Evolutionary conservation across 2,329 filamentous ascomycete genomes (phyloP).

Genomic region (Diaporthe humulicola): DNA sequence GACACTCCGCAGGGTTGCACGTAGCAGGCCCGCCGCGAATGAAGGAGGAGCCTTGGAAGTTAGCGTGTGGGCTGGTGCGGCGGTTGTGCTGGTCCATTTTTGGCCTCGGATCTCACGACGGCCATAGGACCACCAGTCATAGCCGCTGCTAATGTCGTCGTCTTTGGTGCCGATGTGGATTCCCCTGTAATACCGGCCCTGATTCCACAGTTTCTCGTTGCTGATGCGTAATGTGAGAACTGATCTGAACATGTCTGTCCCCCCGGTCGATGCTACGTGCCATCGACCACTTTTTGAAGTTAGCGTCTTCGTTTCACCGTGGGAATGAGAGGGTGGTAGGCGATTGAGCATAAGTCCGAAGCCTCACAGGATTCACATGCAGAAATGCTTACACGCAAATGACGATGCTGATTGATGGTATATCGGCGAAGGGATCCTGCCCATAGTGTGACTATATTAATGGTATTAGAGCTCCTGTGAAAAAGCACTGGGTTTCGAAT

Average conservation of each 20-base stretch:
- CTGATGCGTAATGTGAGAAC: not conserved
- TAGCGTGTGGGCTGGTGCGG: not conserved
- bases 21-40: not conserved
- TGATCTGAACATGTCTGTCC: not conserved
- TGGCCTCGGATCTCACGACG: not conserved
- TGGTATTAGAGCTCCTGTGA: not conserved
- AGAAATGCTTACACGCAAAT: not conserved
- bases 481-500: not conserved
- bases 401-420: not conserved
- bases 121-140: conserved; percentile 4
- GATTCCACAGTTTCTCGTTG: conserved; percentile 12
- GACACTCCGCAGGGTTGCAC: not conserved
- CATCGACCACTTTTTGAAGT: conserved; percentile 2
- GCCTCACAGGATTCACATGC: too few relatives aligned
- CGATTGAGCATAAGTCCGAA: too few relatives aligned
- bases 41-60: not conserved
- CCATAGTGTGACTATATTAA: not conserved
- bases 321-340: too few relatives aligned
- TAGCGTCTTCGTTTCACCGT: not conserved
- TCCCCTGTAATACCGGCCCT: not conserved
- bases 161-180: conserved; percentile 9
- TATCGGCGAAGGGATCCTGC: not conserved
- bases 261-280: not conserved
- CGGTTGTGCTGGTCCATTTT: not conserved
- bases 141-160: not conserved